These are phyloP conservation scores for Oidiodendron maius DNA, from an alignment of 495 filamentous ascomycete species.

Conservation along the genomic window DNA sequence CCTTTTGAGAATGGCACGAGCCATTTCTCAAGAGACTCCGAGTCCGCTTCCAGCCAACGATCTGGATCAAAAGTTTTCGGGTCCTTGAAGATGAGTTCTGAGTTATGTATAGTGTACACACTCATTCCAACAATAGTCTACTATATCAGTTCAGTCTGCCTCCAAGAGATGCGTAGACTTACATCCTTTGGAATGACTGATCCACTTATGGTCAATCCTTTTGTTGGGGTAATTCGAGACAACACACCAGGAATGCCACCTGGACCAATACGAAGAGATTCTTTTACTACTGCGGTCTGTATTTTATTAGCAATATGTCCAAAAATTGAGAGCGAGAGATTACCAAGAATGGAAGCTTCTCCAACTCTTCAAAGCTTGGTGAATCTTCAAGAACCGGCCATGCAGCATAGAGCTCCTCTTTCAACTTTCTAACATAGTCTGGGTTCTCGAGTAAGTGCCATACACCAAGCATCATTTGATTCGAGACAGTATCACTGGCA, in stretches of 20 bases:
- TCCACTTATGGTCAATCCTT: slow-evolving; percentile 1
- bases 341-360: slow-evolving; percentile 25
- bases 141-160: too few species aligned
- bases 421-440: slow-evolving; percentile 19
- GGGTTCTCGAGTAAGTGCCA: slow-evolving; percentile 28
- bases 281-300: slow-evolving; percentile 11
- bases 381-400: slow-evolving; percentile 26
- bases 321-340: neutral
- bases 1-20: slow-evolving; percentile 6
- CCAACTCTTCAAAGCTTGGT: slow-evolving; percentile 26
- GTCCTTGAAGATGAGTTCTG: slow-evolving; percentile 7
- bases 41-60: slow-evolving; percentile 1
- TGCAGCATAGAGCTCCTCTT: slow-evolving; percentile 24
- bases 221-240: neutral
- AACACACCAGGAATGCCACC: neutral
- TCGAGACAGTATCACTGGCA: slow-evolving; percentile 33
- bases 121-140: slow-evolving; percentile 7
- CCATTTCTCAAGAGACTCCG: slow-evolving; percentile 3
- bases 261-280: slow-evolving; percentile 6
- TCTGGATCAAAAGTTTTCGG: slow-evolving; percentile 5
- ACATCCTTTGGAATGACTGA: neutral
- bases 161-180: neutral
- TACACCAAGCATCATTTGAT: slow-evolving; percentile 25
- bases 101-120: slow-evolving; percentile 1
- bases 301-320: neutral